A percentile compares a stretch with the other conserved stretches of the same genome.
phyloP scores from a whole-genome alignment of 2,329 filamentous ascomycete genomes.

The Colletotrichum ledebouriae region DNA sequence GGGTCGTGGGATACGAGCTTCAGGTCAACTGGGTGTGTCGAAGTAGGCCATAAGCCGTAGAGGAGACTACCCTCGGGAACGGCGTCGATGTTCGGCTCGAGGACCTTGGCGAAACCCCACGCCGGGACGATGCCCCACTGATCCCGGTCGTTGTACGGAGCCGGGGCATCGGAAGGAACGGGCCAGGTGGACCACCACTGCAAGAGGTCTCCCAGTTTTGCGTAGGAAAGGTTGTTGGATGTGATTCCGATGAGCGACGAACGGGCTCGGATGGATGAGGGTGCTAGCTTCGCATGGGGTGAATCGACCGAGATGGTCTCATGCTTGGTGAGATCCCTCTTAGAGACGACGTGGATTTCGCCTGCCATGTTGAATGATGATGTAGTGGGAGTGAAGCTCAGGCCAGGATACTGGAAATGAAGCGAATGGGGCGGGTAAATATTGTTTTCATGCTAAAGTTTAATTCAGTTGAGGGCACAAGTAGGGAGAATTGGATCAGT shows the following conservation, averaged over 20 bases:
- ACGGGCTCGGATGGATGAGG: conserved; percentile 50
- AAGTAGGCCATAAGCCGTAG: conserved; percentile 60
- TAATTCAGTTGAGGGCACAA: not conserved
- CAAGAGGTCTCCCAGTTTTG: conserved; percentile 47
- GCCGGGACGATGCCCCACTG: conserved; percentile 61
- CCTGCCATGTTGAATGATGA: conserved; percentile 21
- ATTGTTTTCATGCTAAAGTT: not conserved
- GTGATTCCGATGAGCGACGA: conserved; percentile 50
- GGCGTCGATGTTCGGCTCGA: conserved; percentile 54
- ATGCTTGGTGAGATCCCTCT: conserved; percentile 47
- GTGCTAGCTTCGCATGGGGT: conserved; percentile 38
- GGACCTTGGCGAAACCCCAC: conserved; percentile 62
- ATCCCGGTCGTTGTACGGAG: conserved; percentile 51
- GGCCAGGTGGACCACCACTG: conserved; percentile 61
- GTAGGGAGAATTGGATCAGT: not conserved
- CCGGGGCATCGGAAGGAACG: conserved; percentile 51
- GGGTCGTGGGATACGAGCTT: conserved; percentile 48
- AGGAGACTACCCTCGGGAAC: conserved; percentile 53
- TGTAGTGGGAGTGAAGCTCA: not conserved
- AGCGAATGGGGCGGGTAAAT: not conserved
- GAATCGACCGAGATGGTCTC: conserved; percentile 28
- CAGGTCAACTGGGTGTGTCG: conserved; percentile 54
- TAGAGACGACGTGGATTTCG: conserved; percentile 49
- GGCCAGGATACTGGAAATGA: too few species aligned
- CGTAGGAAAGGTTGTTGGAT: conserved; percentile 54